A percentile compares a stretch with the other conserved stretches of the same genome.
These are phyloP conservation scores for Cladosporium velox DNA, from an alignment of 2,329 filamentous ascomycete genomes.

Conservation along the genomic window DNA sequence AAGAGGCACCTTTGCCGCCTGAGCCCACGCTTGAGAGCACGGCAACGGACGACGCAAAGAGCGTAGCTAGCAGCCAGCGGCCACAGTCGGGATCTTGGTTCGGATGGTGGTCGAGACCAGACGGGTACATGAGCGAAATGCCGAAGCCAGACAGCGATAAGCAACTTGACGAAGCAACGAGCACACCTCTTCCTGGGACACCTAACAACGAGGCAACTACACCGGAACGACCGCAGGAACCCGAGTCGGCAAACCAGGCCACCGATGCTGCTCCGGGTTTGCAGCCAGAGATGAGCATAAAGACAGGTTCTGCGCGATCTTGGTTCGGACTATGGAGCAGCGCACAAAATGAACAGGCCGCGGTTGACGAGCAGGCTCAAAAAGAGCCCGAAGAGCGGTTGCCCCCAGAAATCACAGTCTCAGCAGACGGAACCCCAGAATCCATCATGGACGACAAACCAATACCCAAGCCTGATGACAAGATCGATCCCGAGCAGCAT, in stretches of 20 bases:
- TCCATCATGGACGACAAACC: constrained; percentile 1
- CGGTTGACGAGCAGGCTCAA: constrained; percentile 28
- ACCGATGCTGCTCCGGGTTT: constrained; percentile 4
- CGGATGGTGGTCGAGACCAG: constrained; percentile 53
- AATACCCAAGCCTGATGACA: neutral
- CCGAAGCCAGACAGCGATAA: constrained; percentile 40
- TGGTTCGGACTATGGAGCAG: constrained; percentile 56
- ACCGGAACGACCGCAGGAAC: neutral
- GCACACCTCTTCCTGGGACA: constrained; percentile 44
- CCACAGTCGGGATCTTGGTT: constrained; percentile 42
- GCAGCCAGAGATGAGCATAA: constrained; percentile 31
- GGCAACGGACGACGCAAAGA: constrained; percentile 26
- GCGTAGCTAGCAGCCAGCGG: constrained; percentile 25
- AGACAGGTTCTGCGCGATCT: constrained; percentile 33
- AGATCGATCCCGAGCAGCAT: constrained; percentile 31
- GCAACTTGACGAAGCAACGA: constrained; percentile 40
- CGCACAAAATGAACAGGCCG: constrained; percentile 45
- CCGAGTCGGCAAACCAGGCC: neutral
- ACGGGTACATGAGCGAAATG: constrained; percentile 43
- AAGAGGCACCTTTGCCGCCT: constrained; percentile 48
- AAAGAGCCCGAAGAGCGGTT: constrained; percentile 25
- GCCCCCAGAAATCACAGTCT: constrained; percentile 22
- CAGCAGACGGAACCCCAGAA: constrained; percentile 23
- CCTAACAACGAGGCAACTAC: constrained; percentile 26
- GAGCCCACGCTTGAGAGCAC: constrained; percentile 38